Evolutionary conservation across 164 flowering plant species (phyloP).

Genomic region (Stephania cephalantha): DNA sequence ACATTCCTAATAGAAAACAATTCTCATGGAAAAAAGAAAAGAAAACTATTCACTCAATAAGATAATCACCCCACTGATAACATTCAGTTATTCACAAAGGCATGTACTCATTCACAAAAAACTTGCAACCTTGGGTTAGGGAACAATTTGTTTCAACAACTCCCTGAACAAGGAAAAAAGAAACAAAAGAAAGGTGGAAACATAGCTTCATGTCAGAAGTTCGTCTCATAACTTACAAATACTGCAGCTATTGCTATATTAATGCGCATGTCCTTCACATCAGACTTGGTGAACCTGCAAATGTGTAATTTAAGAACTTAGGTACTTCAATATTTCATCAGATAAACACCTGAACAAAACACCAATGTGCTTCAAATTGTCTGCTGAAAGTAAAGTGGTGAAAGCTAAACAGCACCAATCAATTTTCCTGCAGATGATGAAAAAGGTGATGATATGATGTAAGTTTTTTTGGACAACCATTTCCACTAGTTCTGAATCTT

Average conservation of each 20-base stretch:
- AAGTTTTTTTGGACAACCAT: too few species aligned
- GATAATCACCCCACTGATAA: too few species aligned
- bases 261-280: conserved; percentile 60
- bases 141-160: not conserved
- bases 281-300: conserved; percentile 76
- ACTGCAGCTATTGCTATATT: conserved; percentile 84
- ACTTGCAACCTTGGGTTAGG: not conserved
- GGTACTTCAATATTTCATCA: not conserved
- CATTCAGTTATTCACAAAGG: not conserved
- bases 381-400: not conserved
- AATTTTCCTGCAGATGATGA: too few species aligned
- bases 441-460: not conserved
- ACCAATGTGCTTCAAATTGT: not conserved
- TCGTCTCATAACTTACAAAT: conserved; percentile 60
- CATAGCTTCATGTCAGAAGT: not conserved
- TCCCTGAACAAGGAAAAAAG: not conserved
- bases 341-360: not conserved
- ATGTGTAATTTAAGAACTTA: not conserved
- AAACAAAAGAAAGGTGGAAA: not conserved
- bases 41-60: too few species aligned
- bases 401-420: not conserved
- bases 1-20: too few species aligned
- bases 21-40: too few species aligned
- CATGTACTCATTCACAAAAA: not conserved
- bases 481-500: too few species aligned